Evolutionary conservation across 2,329 filamentous ascomycete genomes (phyloP), one percentile per base, ranked within the genome.

Genomic region (Sclerotinia trifoliorum): DNA sequence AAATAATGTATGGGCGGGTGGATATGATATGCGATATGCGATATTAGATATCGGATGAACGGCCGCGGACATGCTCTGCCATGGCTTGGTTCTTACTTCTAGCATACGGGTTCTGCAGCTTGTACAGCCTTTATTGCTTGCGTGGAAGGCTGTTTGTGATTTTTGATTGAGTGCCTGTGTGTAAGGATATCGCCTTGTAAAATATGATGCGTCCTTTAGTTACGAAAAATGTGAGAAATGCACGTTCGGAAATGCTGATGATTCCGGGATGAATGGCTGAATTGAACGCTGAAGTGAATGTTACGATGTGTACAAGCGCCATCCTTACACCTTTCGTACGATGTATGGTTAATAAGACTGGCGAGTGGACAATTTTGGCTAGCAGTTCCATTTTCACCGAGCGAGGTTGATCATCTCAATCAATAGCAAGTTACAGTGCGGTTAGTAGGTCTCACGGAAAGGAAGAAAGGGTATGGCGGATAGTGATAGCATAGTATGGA

Each of bases 301-400:
- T 57, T 52, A 57, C 62, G 51, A 65, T 56, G 51, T 46, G 39
- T 42, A 26, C 52, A 56, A 32, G 26, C 49, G 52, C 51, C 26
- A 65, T 48, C 46, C 60, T 51, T 51, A 62, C 46, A 19, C n/a
- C 24, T 35, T 35, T 62, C 60, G 60, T 62, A 51, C 29, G 10
- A n/a, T 35, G 58, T 49, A n/a, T 61, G 44, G 24, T 61, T 17
- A n/a, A 61, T 26, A 6, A 11, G 58, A 61, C 29, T 35, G 44
- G 56, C 46, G 42, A 46, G n/a, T 60, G 57, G 57, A 24, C 42
- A 26, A 19, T 19, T 29, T 60, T n/a, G 29, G 32, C 58, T 21
- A n/a, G 10, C 17, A 62, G 63, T 48, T 65, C 56, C 51, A 17
- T 65, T 65, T 26, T 65, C 51, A 35, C 51, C 19, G 64, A 66